Conservation (phyloP, 176 grass and related monocot species). For the Juncus inflexus region DNA sequence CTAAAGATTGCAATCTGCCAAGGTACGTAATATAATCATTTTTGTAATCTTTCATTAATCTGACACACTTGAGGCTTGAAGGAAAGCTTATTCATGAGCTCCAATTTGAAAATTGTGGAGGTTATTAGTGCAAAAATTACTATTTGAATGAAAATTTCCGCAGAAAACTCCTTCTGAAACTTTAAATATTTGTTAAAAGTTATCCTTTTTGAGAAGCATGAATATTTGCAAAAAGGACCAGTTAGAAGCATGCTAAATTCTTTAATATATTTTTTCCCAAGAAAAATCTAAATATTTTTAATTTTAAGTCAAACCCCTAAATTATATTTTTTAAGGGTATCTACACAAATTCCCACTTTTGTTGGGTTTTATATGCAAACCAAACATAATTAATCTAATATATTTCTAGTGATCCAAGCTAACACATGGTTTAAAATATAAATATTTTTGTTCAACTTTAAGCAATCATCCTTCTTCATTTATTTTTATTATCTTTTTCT, state of each 20-base stretch:
- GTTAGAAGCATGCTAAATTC: no score
- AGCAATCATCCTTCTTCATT: no score
- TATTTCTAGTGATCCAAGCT: no score
- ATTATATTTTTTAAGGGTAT: conserved; percentile 3
- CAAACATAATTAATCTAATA: no score
- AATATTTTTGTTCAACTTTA: no score
- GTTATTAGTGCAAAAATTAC: neutral
- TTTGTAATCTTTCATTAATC: no score
- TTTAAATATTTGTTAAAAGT: neutral
- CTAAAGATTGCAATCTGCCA: conserved; percentile 61
- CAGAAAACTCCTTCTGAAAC: conserved; percentile 11
- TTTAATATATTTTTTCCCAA: conserved; percentile 15
- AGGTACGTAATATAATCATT: conserved; percentile 31
- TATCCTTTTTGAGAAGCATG: neutral
- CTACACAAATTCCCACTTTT: conserved; percentile 2
- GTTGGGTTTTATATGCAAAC: no score
- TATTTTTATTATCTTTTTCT: no score
- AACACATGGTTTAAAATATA: no score
- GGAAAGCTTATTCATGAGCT: neutral
- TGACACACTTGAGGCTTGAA: no score
- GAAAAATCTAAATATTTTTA: neutral
- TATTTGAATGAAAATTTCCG: neutral
- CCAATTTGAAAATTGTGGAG: neutral
- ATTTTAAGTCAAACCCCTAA: conserved; percentile 18
- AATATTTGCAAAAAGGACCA: no score